phyloP scores from a whole-genome alignment of 2,329 filamentous ascomycete species.

The Diaporthe ilicicola region DNA sequence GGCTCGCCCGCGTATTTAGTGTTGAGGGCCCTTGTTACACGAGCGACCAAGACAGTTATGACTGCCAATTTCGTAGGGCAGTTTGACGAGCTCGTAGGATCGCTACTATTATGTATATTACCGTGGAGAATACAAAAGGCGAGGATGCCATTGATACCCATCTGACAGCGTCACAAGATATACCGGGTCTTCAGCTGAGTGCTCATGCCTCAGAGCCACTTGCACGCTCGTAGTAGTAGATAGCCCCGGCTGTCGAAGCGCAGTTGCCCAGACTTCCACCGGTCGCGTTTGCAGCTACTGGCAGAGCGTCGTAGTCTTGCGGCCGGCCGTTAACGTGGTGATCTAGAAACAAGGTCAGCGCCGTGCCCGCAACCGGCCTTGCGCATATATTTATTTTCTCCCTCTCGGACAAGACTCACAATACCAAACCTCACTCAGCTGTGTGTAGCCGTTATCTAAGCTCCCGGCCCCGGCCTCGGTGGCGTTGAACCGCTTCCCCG shows the following conservation, averaged over 20 bases:
- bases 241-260: constrained; percentile 59
- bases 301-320: constrained; percentile 58
- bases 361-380: background rate
- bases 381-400: background rate
- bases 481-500: constrained; percentile 66
- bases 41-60: background rate
- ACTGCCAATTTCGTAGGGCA: background rate
- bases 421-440: constrained; percentile 72
- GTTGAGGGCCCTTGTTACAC: no score
- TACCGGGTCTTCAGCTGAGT: background rate
- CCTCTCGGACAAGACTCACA: constrained; percentile 40
- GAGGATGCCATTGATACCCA: constrained; percentile 19
- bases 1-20: background rate
- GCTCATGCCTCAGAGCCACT: constrained; percentile 45
- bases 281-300: constrained; percentile 53
- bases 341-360: constrained; percentile 41
- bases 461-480: constrained; percentile 64
- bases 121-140: constrained; percentile 1
- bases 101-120: constrained; percentile 14
- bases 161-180: background rate
- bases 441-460: constrained; percentile 63
- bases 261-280: constrained; percentile 62
- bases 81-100: background rate
- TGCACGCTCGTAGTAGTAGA: constrained; percentile 63
- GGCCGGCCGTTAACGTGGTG: constrained; percentile 66